Percentiles rank a stretch among this genome's conserved stretches.
These are phyloP conservation scores for Microglena sp. DNA, from an alignment of 139 green algal species.

Conservation along the genomic window DNA sequence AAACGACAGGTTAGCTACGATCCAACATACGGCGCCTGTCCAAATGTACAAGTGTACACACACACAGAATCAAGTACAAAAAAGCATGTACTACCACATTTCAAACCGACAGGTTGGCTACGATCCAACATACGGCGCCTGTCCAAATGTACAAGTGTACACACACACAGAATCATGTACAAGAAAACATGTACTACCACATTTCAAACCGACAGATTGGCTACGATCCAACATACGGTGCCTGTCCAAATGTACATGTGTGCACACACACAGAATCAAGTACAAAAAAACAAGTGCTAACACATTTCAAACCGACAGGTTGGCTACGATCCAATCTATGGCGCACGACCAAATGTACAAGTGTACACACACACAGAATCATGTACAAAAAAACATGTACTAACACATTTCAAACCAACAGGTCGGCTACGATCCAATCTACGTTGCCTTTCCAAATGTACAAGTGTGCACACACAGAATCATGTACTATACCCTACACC, in stretches of 20 bases:
- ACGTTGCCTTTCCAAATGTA: too few species aligned
- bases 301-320: not conserved
- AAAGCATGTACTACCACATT: too few species aligned
- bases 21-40: too few species aligned
- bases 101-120: too few species aligned
- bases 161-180: not conserved
- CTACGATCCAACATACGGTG: not conserved
- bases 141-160: not conserved
- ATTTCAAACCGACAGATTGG: not conserved
- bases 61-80: too few species aligned
- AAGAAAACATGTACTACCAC: not conserved
- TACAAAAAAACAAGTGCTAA: not conserved
- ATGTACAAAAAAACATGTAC: too few species aligned
- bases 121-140: not conserved
- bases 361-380: too few species aligned
- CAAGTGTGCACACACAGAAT: constrained; percentile 19
- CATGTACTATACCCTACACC: not conserved
- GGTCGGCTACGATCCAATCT: too few species aligned
- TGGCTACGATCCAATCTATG: constrained; percentile 85
- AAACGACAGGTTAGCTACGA: too few species aligned
- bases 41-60: too few species aligned
- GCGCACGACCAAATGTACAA: too few species aligned
- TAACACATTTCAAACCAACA: too few species aligned
- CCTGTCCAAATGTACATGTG: not conserved
- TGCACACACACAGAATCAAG: not conserved